phyloP scores from a whole-genome alignment of 2,329 filamentous ascomycete genomes.

The Tolypocladium sp. region DNA sequence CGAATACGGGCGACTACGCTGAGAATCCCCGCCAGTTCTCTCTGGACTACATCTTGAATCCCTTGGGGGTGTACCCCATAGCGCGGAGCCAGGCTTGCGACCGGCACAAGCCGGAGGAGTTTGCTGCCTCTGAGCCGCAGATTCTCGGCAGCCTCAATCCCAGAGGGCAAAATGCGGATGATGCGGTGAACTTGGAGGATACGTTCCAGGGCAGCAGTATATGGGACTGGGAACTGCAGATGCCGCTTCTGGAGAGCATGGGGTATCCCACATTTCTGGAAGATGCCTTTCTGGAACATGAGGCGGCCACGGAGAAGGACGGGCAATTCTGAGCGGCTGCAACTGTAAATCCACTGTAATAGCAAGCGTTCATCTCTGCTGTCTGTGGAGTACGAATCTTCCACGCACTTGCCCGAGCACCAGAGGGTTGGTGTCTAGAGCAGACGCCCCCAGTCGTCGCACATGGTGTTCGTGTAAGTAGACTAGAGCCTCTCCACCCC shows the following conservation, averaged over 20 bases:
- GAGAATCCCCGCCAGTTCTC: background rate
- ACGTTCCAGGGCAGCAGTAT: background rate
- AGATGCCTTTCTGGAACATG: background rate
- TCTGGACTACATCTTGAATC: background rate
- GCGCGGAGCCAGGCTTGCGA: background rate
- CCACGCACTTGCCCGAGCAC: no score
- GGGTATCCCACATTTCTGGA: background rate
- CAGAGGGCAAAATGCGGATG: background rate
- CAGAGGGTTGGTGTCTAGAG: no score
- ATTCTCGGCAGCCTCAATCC: background rate
- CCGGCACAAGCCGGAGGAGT: background rate
- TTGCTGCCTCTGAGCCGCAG: background rate
- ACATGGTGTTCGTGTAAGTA: no score
- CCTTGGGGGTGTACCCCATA: background rate
- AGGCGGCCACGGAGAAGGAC: background rate
- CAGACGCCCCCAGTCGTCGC: no score
- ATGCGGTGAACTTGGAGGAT: background rate
- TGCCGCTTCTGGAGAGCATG: background rate
- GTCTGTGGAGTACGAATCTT: no score
- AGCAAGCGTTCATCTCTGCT: no score
- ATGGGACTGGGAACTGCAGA: background rate
- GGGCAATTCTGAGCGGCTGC: background rate
- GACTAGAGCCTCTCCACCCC: no score
- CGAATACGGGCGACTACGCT: background rate
- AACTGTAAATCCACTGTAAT: no score